Evolutionary conservation across 1,284 basidiomycete species (phyloP).

Genomic region (Veloboletus limbatus): DNA sequence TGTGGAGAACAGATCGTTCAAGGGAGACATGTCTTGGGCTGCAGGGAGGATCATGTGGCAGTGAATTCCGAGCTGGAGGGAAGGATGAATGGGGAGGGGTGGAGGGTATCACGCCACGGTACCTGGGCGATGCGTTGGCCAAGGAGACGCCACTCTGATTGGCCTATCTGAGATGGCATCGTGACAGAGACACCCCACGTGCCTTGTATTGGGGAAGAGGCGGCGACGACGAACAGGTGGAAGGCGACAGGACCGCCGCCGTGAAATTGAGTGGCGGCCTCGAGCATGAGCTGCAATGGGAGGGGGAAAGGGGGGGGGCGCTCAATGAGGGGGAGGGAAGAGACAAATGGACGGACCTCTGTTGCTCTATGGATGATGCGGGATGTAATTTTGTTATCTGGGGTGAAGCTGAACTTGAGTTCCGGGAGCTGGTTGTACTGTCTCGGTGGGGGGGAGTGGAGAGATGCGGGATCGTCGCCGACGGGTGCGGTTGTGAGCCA

Average conservation of each 20-base stretch:
- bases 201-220: constrained; percentile 42
- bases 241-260: constrained; percentile 39
- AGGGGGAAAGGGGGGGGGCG: neutral
- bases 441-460: constrained; percentile 29
- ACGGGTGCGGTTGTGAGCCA: constrained; percentile 38
- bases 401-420: constrained; percentile 42
- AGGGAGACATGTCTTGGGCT: constrained; percentile 41
- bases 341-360: constrained; percentile 38
- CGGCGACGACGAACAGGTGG: constrained; percentile 59
- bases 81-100: constrained; percentile 16
- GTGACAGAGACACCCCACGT: constrained; percentile 28
- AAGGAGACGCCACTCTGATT: constrained; percentile 41
- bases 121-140: constrained; percentile 50
- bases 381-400: constrained; percentile 44
- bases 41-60: constrained; percentile 57
- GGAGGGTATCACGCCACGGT: constrained; percentile 14
- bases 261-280: constrained; percentile 32
- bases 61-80: constrained; percentile 48
- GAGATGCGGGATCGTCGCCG: constrained; percentile 35
- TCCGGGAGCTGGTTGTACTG: constrained; percentile 41
- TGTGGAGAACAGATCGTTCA: constrained; percentile 51
- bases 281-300: constrained; percentile 33
- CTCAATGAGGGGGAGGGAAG: neutral
- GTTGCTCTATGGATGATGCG: constrained; percentile 42
- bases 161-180: constrained; percentile 24